These are phyloP conservation scores for Pilatotrama ljubarskyi DNA, from an alignment of 768 basidiomycete species.

Conservation along the genomic window DNA sequence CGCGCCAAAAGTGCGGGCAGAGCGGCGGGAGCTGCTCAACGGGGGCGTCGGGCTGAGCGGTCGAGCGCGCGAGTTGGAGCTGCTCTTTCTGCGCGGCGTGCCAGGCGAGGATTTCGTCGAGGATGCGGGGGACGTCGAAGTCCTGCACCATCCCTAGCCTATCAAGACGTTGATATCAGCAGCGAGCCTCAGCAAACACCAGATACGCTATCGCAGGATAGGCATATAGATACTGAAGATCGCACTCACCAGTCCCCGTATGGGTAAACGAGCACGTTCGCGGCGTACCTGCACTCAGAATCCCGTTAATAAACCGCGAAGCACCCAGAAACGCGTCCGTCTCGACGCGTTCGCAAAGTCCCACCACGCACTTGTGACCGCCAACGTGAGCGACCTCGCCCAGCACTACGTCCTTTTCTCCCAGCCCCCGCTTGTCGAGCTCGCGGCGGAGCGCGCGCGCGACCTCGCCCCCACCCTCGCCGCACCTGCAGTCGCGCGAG, in stretches of 20 bases:
- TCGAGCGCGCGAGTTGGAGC: conserved; percentile 22
- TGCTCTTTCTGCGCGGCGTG: conserved; percentile 23
- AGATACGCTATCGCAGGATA: too few relatives aligned
- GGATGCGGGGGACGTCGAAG: conserved; percentile 53
- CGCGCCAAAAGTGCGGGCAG: conserved; percentile 60
- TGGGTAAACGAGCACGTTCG: conserved; percentile 68
- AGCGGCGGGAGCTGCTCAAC: conserved; percentile 37
- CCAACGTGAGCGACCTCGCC: conserved; percentile 79
- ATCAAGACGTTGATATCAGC: background rate
- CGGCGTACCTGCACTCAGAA: conserved; percentile 52
- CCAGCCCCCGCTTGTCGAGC: conserved; percentile 40
- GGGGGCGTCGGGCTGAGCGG: background rate
- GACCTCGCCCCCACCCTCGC: conserved; percentile 60
- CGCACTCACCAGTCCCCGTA: conserved; percentile 71
- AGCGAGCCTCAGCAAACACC: too few relatives aligned
- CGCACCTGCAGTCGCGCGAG: conserved; percentile 78
- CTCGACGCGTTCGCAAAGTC: background rate
- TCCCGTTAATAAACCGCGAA: background rate
- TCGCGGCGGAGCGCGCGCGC: conserved; percentile 55
- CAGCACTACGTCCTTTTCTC: conserved; percentile 40
- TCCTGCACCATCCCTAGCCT: conserved; percentile 68
- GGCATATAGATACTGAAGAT: too few relatives aligned
- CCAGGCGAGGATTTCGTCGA: conserved; percentile 45
- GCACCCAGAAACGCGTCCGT: too few relatives aligned
- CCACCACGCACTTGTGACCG: conserved; percentile 68